Base-by-base conservation (phyloP, 1,284 basidiomycete species). In the Leccinum fallax region DNA sequence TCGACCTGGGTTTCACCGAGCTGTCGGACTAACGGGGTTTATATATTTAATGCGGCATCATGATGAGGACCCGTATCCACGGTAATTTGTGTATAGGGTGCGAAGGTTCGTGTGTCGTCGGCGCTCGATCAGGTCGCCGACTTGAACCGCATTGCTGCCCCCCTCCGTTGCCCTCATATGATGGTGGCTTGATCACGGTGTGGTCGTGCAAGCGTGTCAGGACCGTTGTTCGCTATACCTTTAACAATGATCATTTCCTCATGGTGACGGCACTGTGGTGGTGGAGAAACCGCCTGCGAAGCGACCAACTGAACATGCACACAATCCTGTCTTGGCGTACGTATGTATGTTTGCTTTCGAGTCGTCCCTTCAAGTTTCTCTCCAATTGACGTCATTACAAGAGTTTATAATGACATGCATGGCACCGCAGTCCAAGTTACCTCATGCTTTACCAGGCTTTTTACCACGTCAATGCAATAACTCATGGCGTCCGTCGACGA, bases 1-100 rank as follows among this genome's bases (percentile, higher is more conserved):
- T 54, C 21, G 19, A 54, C 9, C 53, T 54, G 36, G 32, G 54
- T 48, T 56, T 56, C 26, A 43, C 55, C 55, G 38, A 24, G 51
- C 19, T 21, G 52, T 30, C 52, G 30, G 36, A 43, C 54, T 9
- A 54, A 36, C 21, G 53, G 28, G 53, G 48, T 49, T 49, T 49
- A 2, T 49, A 49, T 49, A 49, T 49, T 36, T 4, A 13, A 49
- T 49, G 21, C 21, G 48, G 13, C 46, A 48, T 48, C 46, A 24
- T 21, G 13, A 5, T 24, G 21, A 48, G 21, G 46, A 48, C 46
- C 21, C 21, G 46, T 49, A 24, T 49, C 48, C 48, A 49, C 51
- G 51, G 51, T 28, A 52, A 43, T 55, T n/a, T 40, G 13, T 34
- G 21, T 36, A 53, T 30, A 19, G 26, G n/a, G 52, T 53, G 52